Percentiles rank a stretch among this genome's conserved stretches.
Evolutionary conservation across 305 asterid genomes (phyloP).

Genomic region (Fraxinus paxiana): DNA sequence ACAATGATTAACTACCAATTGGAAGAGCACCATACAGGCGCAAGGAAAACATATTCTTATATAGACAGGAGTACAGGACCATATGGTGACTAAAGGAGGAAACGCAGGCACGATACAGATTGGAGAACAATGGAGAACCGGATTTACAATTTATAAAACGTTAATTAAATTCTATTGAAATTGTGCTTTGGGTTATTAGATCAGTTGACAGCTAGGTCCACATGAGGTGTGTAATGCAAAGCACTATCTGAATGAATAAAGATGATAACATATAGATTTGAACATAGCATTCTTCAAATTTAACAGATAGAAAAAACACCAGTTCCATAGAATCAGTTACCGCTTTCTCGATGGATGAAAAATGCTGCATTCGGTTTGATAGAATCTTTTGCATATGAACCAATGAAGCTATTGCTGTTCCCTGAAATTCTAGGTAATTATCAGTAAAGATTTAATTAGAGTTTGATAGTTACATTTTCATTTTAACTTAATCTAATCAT

Average conservation of each 20-base stretch:
- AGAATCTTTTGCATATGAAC: conserved; percentile 90
- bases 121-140: neutral
- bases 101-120: neutral
- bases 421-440: conserved; percentile 51
- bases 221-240: too few species aligned
- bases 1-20: neutral
- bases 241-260: too few species aligned
- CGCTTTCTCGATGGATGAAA: conserved; percentile 80
- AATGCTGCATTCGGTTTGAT: conserved; percentile 78
- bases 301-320: neutral
- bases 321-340: conserved; percentile 35
- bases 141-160: neutral
- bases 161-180: neutral
- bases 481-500: conserved; percentile 6
- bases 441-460: conserved; percentile 16
- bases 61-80: neutral
- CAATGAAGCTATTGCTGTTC: conserved; percentile 88
- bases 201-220: too few species aligned
- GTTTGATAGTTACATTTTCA: conserved; percentile 17
- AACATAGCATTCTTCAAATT: neutral
- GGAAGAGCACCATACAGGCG: neutral
- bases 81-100: neutral
- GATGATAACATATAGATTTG: neutral
- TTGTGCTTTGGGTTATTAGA: neutral
- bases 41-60: neutral